Percentiles rank a stretch among this genome's conserved stretches.
Evolutionary conservation across 805 yeast genomes (phyloP).

Genomic region (Wickerhamiella sergipiensis): DNA sequence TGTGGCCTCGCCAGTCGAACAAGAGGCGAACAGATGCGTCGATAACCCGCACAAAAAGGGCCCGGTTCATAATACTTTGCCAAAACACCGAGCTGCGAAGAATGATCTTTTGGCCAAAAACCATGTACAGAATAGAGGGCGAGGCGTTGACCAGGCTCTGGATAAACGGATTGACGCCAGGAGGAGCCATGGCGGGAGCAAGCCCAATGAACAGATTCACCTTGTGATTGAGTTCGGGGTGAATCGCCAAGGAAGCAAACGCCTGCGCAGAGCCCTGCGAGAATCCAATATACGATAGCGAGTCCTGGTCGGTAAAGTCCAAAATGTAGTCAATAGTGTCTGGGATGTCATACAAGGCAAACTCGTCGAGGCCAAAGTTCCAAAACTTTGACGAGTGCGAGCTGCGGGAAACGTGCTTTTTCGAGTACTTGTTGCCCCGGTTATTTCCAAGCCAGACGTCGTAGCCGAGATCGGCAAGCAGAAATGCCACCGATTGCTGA

Average conservation of each 20-base stretch:
- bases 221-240: constrained; percentile 45
- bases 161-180: constrained; percentile 62
- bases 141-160: constrained; percentile 64
- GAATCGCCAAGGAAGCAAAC: constrained; percentile 60
- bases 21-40: constrained; percentile 54
- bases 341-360: constrained; percentile 84
- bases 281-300: constrained; percentile 68
- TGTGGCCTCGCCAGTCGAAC: constrained; percentile 67
- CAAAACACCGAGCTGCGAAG: constrained; percentile 69
- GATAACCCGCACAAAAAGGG: constrained; percentile 55
- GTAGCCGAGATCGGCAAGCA: constrained; percentile 67
- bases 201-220: constrained; percentile 57
- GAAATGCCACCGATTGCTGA: constrained; percentile 52
- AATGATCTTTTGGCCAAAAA: constrained; percentile 64
- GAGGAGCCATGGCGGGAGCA: constrained; percentile 91
- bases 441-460: constrained; percentile 94
- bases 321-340: constrained; percentile 64
- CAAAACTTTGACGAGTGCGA: constrained; percentile 48
- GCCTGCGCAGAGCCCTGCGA: constrained; percentile 93
- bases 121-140: constrained; percentile 52
- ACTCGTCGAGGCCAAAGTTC: constrained; percentile 86
- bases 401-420: constrained; percentile 45
- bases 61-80: constrained; percentile 66
- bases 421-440: constrained; percentile 84
- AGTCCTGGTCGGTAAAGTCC: constrained; percentile 30